A percentile compares a stretch with the other conserved stretches of the same genome.
These are phyloP conservation scores for Thalassia testudinum DNA, from an alignment of 116 monocot species.

Conservation along the genomic window DNA sequence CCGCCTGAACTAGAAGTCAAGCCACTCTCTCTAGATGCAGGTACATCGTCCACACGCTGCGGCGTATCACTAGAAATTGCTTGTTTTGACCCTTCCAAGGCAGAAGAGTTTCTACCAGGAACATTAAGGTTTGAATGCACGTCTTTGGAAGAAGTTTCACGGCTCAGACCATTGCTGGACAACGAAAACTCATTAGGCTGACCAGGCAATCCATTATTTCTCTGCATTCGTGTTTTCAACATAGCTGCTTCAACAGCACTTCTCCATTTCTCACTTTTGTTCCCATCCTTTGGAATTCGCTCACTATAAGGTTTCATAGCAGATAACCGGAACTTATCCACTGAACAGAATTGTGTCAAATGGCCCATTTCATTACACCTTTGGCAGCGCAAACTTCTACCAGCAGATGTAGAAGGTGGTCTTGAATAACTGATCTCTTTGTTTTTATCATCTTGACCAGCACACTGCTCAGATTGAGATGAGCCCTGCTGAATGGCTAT, in stretches of 20 bases:
- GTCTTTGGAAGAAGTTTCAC: conserved; percentile 12
- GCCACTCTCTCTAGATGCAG: not conserved
- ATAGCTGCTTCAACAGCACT: conserved; percentile 24
- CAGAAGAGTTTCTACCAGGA: conserved; percentile 2
- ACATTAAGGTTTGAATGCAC: conserved; percentile 5
- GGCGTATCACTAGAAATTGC: conserved; percentile 6
- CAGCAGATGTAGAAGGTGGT: conserved; percentile 5
- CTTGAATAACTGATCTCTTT: conserved; percentile 20
- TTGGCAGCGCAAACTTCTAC: conserved; percentile 21
- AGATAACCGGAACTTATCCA: conserved; percentile 29
- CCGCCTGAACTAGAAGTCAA: conserved; percentile 8
- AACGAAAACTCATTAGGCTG: conserved; percentile 11
- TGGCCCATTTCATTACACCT: conserved; percentile 64
- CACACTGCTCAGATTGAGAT: conserved; percentile 6
- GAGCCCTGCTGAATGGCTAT: conserved; percentile 2
- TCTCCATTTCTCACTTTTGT: conserved; percentile 32
- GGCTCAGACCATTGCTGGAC: conserved; percentile 2
- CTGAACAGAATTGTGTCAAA: conserved; percentile 32
- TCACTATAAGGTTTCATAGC: conserved; percentile 39
- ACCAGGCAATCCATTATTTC: conserved; percentile 15
- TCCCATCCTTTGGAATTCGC: conserved; percentile 18
- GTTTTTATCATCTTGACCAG: conserved; percentile 18
- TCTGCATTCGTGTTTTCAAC: conserved; percentile 9
- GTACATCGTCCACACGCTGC: conserved; percentile 1
- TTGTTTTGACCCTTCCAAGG: conserved; percentile 5